Base-by-base conservation (phyloP, 345 rosid species). In the Sisymbrium irio region DNA sequence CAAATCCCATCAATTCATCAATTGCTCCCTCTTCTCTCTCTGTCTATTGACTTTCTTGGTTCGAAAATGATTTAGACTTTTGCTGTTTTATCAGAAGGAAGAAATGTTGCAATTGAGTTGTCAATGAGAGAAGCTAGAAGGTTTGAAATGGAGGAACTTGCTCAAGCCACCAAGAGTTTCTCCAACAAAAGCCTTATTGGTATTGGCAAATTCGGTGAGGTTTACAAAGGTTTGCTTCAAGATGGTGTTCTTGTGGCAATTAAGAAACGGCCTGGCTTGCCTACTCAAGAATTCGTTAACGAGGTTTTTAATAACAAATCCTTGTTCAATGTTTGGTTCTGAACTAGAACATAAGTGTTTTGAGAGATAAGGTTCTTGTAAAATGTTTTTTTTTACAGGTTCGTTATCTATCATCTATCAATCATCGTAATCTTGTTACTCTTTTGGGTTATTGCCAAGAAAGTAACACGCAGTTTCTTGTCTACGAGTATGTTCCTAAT, bases 361-460 rank as follows among this genome's bases (percentile, higher is more conserved):
- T 66, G 25, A 49, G 53, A 17, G 42, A 40, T 4, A 62, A 62
- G 11, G 9, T 41, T 41, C 9, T 42, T 65, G 44, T 5, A 9
- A 15, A 8, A 32, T 40, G 2, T 8, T 30, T 12, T 75, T 3
- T 75, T 9, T 20, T 1, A 0, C 85, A 94, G 98, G 97, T 84
- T 44, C 87, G 88, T 28, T 94, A 84, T 81, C 89, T 94, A 59
- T 87, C 97, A 0, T 84, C 96, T 28, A 91, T 95, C 73, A 95
- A 88, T 67, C 92, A 91, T 61, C 89, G 88, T 69, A 90, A 89
- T 77, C 87, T 91, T 51, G 99, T 95, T 36, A 82, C 88, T 58
- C 91, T 95, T 7, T 79, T 95, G 81, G 99, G 99, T 49, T 95
- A 83, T 82, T 91, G 97, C 72, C 97, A 95, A 83, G 95, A 89